Evolutionary conservation across 2,329 filamentous ascomycete species (phyloP).

Genomic region (Talaromyces sp.): DNA sequence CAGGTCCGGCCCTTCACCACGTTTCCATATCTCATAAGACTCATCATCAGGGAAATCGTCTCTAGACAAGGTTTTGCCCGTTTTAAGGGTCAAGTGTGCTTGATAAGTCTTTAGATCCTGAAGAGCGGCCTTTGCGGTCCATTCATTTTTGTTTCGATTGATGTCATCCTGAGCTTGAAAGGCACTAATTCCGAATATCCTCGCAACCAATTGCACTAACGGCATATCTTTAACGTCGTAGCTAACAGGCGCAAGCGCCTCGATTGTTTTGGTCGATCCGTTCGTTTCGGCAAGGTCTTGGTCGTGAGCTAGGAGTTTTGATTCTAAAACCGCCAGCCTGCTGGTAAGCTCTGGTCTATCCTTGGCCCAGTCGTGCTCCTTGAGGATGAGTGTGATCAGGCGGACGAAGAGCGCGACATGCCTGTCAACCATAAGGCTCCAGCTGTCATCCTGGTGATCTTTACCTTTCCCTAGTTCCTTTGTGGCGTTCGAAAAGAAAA

Average conservation of each 20-base stretch:
- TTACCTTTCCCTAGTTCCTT: constrained; percentile 81
- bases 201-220: constrained; percentile 79
- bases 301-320: constrained; percentile 88
- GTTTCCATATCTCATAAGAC: constrained; percentile 84
- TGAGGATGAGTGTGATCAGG: constrained; percentile 72
- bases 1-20: constrained; percentile 76
- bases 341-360: constrained; percentile 79
- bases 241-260: constrained; percentile 75
- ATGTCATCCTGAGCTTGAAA: constrained; percentile 82
- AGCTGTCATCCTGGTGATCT: constrained; percentile 72
- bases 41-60: constrained; percentile 90
- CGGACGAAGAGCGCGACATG: constrained; percentile 93
- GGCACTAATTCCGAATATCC: constrained; percentile 75
- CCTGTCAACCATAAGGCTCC: constrained; percentile 87
- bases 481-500: constrained; percentile 92
- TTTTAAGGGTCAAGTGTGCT: constrained; percentile 75
- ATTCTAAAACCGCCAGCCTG: constrained; percentile 76
- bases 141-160: constrained; percentile 69
- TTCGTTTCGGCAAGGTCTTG: constrained; percentile 70
- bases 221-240: constrained; percentile 97
- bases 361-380: constrained; percentile 76
- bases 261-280: constrained; percentile 62
- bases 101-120: constrained; percentile 93
- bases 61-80: constrained; percentile 67
- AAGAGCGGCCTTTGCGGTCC: constrained; percentile 89